Conservation (phyloP, 768 basidiomycete species). For the Rossbeevera mucosa region DNA sequence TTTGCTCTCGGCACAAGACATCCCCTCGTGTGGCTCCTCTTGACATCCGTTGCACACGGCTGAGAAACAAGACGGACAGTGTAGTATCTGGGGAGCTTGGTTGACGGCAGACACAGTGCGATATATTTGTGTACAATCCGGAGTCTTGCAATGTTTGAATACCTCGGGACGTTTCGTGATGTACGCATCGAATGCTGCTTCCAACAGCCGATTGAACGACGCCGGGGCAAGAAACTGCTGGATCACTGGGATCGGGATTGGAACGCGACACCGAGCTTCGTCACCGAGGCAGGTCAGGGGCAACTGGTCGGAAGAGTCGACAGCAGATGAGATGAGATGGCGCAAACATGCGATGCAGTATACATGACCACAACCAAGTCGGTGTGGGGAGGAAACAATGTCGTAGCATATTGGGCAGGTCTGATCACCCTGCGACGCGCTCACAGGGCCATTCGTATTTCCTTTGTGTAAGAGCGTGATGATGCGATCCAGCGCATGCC, state of each 20-base stretch:
- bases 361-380: conserved; percentile 56
- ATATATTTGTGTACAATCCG: conserved; percentile 74
- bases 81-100: conserved; percentile 34
- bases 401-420: conserved; percentile 56
- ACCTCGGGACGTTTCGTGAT: conserved; percentile 55
- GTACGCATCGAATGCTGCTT: conserved; percentile 54
- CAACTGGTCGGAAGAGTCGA: conserved; percentile 49
- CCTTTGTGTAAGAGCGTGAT: conserved; percentile 39
- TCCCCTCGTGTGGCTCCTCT: conserved; percentile 56
- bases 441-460: not conserved
- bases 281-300: conserved; percentile 67
- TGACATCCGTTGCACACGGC: conserved; percentile 63
- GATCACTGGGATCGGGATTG: conserved; percentile 50
- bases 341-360: conserved; percentile 63
- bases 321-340: conserved; percentile 52
- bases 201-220: conserved; percentile 52
- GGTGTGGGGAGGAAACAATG: conserved; percentile 38
- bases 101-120: conserved; percentile 38
- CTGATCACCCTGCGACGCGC: conserved; percentile 6
- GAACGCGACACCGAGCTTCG: conserved; percentile 50
- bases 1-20: conserved; percentile 48
- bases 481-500: conserved; percentile 41
- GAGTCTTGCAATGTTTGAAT: conserved; percentile 70
- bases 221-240: conserved; percentile 44
- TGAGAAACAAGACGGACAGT: conserved; percentile 65